Evolutionary conservation across 169 alveolate genomes (phyloP).

Genomic region (Plasmodium gonderi): DNA sequence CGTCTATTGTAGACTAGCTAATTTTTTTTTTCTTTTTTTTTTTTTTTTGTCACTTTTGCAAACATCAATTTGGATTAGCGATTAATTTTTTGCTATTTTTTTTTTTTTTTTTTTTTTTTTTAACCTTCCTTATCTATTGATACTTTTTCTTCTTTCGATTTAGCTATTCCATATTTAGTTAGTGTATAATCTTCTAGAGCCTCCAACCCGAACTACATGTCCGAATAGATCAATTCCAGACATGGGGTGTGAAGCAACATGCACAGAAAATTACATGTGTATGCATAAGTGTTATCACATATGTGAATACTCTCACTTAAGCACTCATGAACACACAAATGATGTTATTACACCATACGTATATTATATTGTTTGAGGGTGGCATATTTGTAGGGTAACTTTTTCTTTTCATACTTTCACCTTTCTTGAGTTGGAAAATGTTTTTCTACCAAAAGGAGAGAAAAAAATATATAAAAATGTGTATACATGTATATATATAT

Average conservation of each 20-base stretch:
- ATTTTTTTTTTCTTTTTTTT: background rate
- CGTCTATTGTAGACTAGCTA: background rate
- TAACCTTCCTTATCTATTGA: background rate
- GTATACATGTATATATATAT: background rate
- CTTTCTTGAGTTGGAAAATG: slow-evolving; percentile 10
- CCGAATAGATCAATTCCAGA: background rate
- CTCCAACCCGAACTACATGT: slow-evolving; percentile 50
- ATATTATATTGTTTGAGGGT: background rate
- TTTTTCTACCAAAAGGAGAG: slow-evolving; percentile 9
- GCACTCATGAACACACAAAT: background rate
- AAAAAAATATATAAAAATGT: background rate
- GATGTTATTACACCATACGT: background rate
- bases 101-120: background rate
- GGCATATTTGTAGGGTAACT: background rate
- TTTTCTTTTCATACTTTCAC: slow-evolving; percentile 37
- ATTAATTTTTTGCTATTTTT: no score
- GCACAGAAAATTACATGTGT: background rate
- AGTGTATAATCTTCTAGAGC: slow-evolving; percentile 54
- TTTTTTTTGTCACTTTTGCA: background rate
- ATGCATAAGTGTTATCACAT: background rate
- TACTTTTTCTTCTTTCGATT: background rate
- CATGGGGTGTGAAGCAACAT: background rate
- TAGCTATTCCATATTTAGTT: slow-evolving; percentile 24
- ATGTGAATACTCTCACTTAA: background rate
- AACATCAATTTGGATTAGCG: no score